Percentiles rank a stretch among this genome's conserved stretches.
Evolutionary conservation across 2,329 filamentous ascomycete species (phyloP).

Genomic region (Tympanopsis confertula): DNA sequence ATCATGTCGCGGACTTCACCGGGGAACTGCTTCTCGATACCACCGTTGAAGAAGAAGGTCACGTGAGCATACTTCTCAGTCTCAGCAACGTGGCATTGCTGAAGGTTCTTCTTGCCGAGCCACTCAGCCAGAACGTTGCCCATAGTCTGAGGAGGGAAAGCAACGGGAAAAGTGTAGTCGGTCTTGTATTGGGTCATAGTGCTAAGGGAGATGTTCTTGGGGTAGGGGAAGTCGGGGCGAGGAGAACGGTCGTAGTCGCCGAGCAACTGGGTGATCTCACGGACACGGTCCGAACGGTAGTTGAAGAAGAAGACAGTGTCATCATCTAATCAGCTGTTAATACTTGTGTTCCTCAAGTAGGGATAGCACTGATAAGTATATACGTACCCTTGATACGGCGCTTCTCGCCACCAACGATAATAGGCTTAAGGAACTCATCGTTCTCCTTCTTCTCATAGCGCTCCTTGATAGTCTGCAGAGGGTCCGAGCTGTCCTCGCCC

Average conservation of each 20-base stretch:
- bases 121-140: constrained; percentile 97
- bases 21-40: constrained; percentile 90
- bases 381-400: constrained; percentile 67
- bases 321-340: no score
- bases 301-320: constrained; percentile 99
- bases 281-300: constrained; percentile 95
- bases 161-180: constrained; percentile 83
- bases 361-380: background rate
- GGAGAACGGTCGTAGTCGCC: constrained; percentile 87
- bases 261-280: constrained; percentile 88
- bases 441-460: constrained; percentile 80
- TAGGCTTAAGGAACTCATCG: constrained; percentile 97
- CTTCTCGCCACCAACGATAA: constrained; percentile 82
- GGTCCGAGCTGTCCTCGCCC: constrained; percentile 75
- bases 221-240: constrained; percentile 82
- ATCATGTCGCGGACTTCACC: constrained; percentile 86
- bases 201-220: constrained; percentile 70
- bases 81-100: constrained; percentile 94
- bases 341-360: background rate
- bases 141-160: constrained; percentile 92
- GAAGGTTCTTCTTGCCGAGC: constrained; percentile 75
- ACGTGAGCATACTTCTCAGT: constrained; percentile 99
- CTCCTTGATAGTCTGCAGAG: constrained; percentile 74
- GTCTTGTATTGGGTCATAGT: constrained; percentile 99
- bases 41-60: constrained; percentile 99